Evolutionary conservation across 148 eudicot genomes (phyloP).

Genomic region (Rhododendron molle): DNA sequence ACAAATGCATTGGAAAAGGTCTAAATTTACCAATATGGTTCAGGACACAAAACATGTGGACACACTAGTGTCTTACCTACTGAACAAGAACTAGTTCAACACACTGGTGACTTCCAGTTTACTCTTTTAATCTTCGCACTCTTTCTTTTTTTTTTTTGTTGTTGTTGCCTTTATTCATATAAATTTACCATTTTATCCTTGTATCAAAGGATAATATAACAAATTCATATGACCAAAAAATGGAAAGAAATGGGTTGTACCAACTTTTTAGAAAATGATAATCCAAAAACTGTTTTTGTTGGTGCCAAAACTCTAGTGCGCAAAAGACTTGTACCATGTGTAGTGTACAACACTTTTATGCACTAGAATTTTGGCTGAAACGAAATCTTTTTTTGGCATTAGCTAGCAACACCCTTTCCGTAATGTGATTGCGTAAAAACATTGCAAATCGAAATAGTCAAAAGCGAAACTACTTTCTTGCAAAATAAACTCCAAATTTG

Average conservation of each 20-base stretch:
- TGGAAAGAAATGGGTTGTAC: background rate
- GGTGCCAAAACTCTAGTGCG: too few relatives aligned
- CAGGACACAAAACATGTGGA: background rate
- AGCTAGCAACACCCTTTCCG: background rate
- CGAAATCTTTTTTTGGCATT: too few relatives aligned
- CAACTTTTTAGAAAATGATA: too few relatives aligned
- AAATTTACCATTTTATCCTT: background rate
- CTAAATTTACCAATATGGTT: background rate
- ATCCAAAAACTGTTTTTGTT: too few relatives aligned
- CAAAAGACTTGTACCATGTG: too few relatives aligned
- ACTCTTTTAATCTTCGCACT: background rate
- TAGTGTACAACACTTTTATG: too few relatives aligned
- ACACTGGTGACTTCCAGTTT: too few relatives aligned
- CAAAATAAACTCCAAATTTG: background rate
- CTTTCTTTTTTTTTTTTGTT: background rate
- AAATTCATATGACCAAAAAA: background rate
- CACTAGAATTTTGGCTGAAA: too few relatives aligned
- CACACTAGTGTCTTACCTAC: too few relatives aligned
- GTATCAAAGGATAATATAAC: background rate
- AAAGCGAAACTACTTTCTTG: background rate
- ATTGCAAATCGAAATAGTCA: background rate
- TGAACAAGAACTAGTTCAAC: too few relatives aligned
- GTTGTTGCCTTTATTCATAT: too few relatives aligned
- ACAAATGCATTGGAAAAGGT: background rate
- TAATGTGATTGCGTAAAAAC: background rate